These are phyloP conservation scores for Aspergillus brunneoviolaceus DNA, from an alignment of 2,329 filamentous ascomycete species.

Conservation along the genomic window DNA sequence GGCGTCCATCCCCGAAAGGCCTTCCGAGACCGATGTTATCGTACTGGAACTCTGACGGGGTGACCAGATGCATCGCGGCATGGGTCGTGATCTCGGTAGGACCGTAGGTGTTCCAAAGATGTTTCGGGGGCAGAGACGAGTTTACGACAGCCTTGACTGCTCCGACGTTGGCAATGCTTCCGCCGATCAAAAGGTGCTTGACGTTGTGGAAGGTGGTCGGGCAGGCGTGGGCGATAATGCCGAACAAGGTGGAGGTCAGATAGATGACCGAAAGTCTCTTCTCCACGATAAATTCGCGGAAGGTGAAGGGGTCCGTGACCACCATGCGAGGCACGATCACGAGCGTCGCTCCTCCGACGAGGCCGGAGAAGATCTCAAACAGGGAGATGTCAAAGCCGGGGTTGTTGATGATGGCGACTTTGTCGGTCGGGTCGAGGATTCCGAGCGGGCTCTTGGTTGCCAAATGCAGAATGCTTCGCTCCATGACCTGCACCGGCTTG, in stretches of 20 bases:
- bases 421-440: constrained; percentile 14
- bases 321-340: constrained; percentile 9
- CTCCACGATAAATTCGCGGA: constrained; percentile 6
- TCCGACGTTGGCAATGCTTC: constrained; percentile 10
- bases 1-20: constrained; percentile 8
- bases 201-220: constrained; percentile 10
- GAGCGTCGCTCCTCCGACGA: constrained; percentile 14
- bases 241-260: constrained; percentile 11
- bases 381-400: constrained; percentile 18
- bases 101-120: constrained; percentile 20
- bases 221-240: constrained; percentile 9
- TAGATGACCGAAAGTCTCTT: constrained; percentile 8
- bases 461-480: constrained; percentile 37
- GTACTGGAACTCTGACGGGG: constrained; percentile 2
- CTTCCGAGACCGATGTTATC: constrained; percentile 13
- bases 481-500: constrained; percentile 75
- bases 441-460: constrained; percentile 4
- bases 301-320: constrained; percentile 12
- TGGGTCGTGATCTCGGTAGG: constrained; percentile 18
- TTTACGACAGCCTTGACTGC: constrained; percentile 12
- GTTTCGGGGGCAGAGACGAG: constrained; percentile 7
- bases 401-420: constrained; percentile 13
- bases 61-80: constrained; percentile 8
- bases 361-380: constrained; percentile 13
- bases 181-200: constrained; percentile 12